Evolutionary conservation across 768 basidiomycete genomes (phyloP), one percentile per base, ranked within the genome.

Genomic region (Termitomyces sp.): DNA sequence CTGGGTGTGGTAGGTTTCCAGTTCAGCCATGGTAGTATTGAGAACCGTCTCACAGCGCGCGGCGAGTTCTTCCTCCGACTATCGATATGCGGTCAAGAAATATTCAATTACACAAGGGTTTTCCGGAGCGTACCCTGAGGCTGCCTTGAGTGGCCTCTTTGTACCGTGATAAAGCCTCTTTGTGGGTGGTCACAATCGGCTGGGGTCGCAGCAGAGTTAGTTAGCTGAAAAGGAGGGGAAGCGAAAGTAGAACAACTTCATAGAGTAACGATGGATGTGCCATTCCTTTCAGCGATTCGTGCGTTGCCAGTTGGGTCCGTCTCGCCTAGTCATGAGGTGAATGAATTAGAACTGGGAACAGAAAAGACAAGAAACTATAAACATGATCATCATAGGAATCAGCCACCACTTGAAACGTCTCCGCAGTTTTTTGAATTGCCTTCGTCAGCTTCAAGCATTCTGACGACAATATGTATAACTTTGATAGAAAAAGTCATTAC

Each of bases 1-100:
- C 68, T 91, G 88, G 0, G 74, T 70, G 66, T 92, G 89, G 62
- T 92, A 90, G 1, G 80, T 84, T 49, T 90, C 88, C 77, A 94
- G 85, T 74, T 95, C 92, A 0, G 92, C 90, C 84, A 92, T 87
- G 2, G 92, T 93, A 9, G 84, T 85, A 68, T 95, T 94, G 27
- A 95, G 73, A 7, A 93, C 90, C 0, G 92, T 94, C 71, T 95
- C 92, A 67, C 89, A 93, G 19, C 92, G 82, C 3, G 83, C 78
- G 2, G 84, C 83, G 60, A 87, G 71, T 17, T 88, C 85, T 47
- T 87, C 84, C 62, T 87, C 77, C 14, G 78, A 68, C 85, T 88
- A 65, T 29, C 25, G 5, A 27, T 57, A 54, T 19, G 9, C 44
- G n/a, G 8, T n/a, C 25, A 35, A 10, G 31, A 37, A 56, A 60